Base-by-base conservation (phyloP, 75 land plant species). In the Isoetes taiwanensis region DNA sequence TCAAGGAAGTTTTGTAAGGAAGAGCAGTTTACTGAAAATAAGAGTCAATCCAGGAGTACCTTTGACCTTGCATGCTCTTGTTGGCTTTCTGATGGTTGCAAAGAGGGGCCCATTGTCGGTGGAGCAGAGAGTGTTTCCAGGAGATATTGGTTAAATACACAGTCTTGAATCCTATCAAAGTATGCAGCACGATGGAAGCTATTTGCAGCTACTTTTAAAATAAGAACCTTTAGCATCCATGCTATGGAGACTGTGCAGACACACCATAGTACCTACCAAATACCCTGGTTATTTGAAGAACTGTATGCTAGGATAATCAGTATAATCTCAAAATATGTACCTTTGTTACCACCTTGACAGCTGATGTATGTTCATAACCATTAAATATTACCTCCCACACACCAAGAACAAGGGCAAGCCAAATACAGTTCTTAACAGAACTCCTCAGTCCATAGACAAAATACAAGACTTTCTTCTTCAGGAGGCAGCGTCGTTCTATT, bases 381-480 rank as follows among this genome's bases (percentile, higher is more conserved):
- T 41, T 59, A 4, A 70, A 52, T 29, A 70, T 35, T 27, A 56
- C 38, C 54, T 70, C 67, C 72, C 72, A 70, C n/a, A 66, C 34
- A 39, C 56, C 52, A 39, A 91, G 48, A n/a, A 81, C 76, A 32
- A 84, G 62, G 0, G 73, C 83, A 23, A 84, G 38, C 98, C 98
- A 87, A 12, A 91, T 25, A 64, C 88, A 83, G 26, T 75, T 76
- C 70, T 74, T 78, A 38, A 91, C 80, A 1, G 85, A 61, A 31
- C 66, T 66, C 35, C 75, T 56, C 32, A 85, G 31, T 10, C 97
- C 93, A 43, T 85, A 85, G 11, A 85, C 86, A 56, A 85, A 90
- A 70, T 90, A 90, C 30, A 85, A 67, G 3, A 90, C 86, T 43
- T 81, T 57, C 61, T 80, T 80, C 35, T 65, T 73, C 38, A 90